These are phyloP conservation scores for Phytopythium cucurbitacearum DNA, from an alignment of 352 stramenopile species.

Conservation along the genomic window DNA sequence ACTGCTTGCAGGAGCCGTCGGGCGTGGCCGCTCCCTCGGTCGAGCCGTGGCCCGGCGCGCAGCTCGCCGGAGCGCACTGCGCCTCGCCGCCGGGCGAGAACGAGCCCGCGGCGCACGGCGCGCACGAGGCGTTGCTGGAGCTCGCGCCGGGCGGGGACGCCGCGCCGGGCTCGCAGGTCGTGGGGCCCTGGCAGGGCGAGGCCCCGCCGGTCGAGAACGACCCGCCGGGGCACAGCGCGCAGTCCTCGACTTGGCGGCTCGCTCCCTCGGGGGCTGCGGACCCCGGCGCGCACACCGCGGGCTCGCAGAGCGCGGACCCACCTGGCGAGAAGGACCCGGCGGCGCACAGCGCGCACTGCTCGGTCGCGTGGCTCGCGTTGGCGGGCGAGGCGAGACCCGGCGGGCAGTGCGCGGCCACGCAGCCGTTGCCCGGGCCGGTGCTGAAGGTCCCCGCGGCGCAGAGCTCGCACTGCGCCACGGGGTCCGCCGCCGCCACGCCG, in stretches of 20 bases:
- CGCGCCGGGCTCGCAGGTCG: constrained; percentile 22
- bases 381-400: constrained; percentile 15
- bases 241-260: constrained; percentile 24
- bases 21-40: constrained; percentile 16
- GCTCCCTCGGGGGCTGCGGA: constrained; percentile 26
- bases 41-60: constrained; percentile 27
- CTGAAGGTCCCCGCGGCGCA: constrained; percentile 32
- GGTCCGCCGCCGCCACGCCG: constrained; percentile 19
- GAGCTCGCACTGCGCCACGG: constrained; percentile 22
- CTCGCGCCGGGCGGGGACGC: constrained; percentile 25
- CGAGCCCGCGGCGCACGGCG: constrained; percentile 21
- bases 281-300: constrained; percentile 22
- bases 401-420: constrained; percentile 19
- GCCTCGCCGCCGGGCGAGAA: constrained; percentile 20
- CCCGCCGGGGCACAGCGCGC: constrained; percentile 24
- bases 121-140: constrained; percentile 25
- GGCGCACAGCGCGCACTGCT: constrained; percentile 22
- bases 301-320: constrained; percentile 20
- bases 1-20: constrained; percentile 23
- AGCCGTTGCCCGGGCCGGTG: constrained; percentile 19
- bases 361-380: constrained; percentile 20
- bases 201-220: constrained; percentile 25
- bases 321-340: constrained; percentile 27
- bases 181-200: constrained; percentile 24
- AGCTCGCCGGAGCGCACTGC: constrained; percentile 34